Percentiles rank a stretch among this genome's conserved stretches.
phyloP scores from a whole-genome alignment of 768 basidiomycete genomes.

The Collybia nuda region DNA sequence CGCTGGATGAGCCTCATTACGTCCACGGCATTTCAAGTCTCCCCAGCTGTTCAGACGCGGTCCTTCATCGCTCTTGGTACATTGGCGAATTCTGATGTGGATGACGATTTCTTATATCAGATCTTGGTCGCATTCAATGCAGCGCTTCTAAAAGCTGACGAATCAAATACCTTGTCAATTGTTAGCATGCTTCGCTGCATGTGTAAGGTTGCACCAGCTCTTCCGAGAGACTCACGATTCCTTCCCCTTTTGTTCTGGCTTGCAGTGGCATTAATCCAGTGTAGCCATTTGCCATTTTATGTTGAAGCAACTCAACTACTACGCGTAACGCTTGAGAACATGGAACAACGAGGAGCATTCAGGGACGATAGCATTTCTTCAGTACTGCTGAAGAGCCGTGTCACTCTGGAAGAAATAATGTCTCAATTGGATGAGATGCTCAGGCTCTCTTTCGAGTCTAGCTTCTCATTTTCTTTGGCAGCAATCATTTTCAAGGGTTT shows the following conservation, averaged over 20 bases:
- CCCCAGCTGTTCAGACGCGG: slow-evolving; percentile 83
- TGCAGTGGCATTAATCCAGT: slow-evolving; percentile 79
- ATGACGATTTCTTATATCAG: slow-evolving; percentile 92
- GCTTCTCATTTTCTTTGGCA: slow-evolving; percentile 81
- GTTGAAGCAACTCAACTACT: slow-evolving; percentile 70
- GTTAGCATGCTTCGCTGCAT: slow-evolving; percentile 90
- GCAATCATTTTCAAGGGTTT: slow-evolving; percentile 86
- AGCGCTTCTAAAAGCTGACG: slow-evolving; percentile 65
- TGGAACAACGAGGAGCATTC: slow-evolving; percentile 63
- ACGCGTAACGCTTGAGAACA: slow-evolving; percentile 59
- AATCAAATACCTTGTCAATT: slow-evolving; percentile 68
- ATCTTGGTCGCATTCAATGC: slow-evolving; percentile 85
- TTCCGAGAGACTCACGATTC: slow-evolving; percentile 71
- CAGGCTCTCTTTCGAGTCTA: slow-evolving; percentile 73
- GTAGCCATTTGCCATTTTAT: slow-evolving; percentile 70
- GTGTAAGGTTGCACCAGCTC: slow-evolving; percentile 70
- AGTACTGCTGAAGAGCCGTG: slow-evolving; percentile 64
- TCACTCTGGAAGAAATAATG: slow-evolving; percentile 64
- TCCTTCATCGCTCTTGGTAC: slow-evolving; percentile 82
- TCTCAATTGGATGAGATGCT: slow-evolving; percentile 72
- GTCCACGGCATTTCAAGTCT: slow-evolving; percentile 87
- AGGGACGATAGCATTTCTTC: slow-evolving; percentile 48
- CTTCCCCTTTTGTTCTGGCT: slow-evolving; percentile 82
- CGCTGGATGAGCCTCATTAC: slow-evolving; percentile 92
- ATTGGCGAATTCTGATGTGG: slow-evolving; percentile 83